Evolutionary conservation across 2,329 filamentous ascomycete genomes (phyloP).

Genomic region (Nigrospora sphaerica): DNA sequence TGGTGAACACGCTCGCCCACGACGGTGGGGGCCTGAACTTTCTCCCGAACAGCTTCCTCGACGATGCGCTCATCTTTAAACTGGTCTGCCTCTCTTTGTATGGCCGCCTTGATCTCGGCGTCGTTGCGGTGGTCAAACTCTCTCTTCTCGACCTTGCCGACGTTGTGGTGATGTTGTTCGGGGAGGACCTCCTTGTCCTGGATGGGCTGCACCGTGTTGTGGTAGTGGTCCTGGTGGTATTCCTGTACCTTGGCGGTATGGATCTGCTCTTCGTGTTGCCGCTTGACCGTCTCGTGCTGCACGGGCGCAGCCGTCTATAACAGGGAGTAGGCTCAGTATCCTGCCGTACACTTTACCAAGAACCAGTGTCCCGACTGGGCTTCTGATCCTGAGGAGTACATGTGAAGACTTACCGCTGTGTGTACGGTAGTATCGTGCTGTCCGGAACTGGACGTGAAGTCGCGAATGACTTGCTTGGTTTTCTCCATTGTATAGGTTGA

Average conservation of each 20-base stretch:
- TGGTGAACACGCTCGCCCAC: slow-evolving; percentile 59
- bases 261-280: slow-evolving; percentile 54
- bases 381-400: too few relatives aligned
- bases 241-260: slow-evolving; percentile 60
- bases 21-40: slow-evolving; percentile 38
- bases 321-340: too few relatives aligned
- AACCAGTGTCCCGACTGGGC: too few relatives aligned
- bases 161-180: slow-evolving; percentile 56
- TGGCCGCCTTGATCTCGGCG: slow-evolving; percentile 32
- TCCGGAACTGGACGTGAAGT: slow-evolving; percentile 54
- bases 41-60: slow-evolving; percentile 40
- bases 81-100: slow-evolving; percentile 45
- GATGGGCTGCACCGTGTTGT: slow-evolving; percentile 63
- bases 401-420: slow-evolving; percentile 43
- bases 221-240: slow-evolving; percentile 65
- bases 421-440: slow-evolving; percentile 66
- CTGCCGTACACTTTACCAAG: too few relatives aligned
- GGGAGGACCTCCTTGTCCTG: slow-evolving; percentile 29
- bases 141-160: slow-evolving; percentile 52
- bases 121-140: slow-evolving; percentile 54
- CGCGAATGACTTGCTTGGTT: slow-evolving; percentile 54
- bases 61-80: slow-evolving; percentile 44
- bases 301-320: slow-evolving; percentile 35
- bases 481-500: slow-evolving; percentile 47
- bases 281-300: slow-evolving; percentile 51